Base-by-base conservation (phyloP, 163 green algal species). In the Smithsoniella earleae region DNA sequence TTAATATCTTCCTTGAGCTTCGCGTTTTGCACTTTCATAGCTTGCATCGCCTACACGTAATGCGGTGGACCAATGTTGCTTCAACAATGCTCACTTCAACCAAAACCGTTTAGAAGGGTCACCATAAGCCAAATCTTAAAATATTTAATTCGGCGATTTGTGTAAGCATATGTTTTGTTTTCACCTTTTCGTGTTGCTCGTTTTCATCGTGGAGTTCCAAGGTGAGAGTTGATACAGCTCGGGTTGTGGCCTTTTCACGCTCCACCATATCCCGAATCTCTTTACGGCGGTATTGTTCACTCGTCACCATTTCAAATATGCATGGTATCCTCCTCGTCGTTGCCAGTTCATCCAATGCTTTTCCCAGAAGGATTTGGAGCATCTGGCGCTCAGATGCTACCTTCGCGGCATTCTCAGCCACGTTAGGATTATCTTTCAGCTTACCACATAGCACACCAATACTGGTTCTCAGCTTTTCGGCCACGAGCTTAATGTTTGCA, bases 361-460 rank as follows among this genome's bases (percentile, higher is more conserved):
- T 77, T 27, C 62, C 66, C 34, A 93, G 52, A 33, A 93, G 79
- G 46, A 80, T 62, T 69, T 84, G 78, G 54, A 93, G 75, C 8
- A 75, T 38, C 74, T 86, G 76, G 1, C 87, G 84, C 80, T 91
- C 83, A 2, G 72, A 65, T 10, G 81, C 82, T 31, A 89, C 82
- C 77, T 91, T 91, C 28, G 81, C 80, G 82, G 91, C 89, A 79
- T 93, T 93, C 46, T 93, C 86, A 33, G 80, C 66, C 4, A 93
- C 85, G 49, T 90, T 90, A 13, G 86, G 87, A 76, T 88, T 93
- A 77, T 90, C 87, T 69, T 89, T 89, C 30, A 93, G 77, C 75
- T 91, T 92, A 13, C 86, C 78, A 76, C 83, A 89, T 63, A 93
- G 80, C 77, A 83, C 78, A 77, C 88, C 84, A 0, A 86, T 91